A percentile compares a stretch with the other conserved stretches of the same genome.
phyloP scores from a whole-genome alignment of 805 yeast genomes.

The Spathaspora girioi region DNA sequence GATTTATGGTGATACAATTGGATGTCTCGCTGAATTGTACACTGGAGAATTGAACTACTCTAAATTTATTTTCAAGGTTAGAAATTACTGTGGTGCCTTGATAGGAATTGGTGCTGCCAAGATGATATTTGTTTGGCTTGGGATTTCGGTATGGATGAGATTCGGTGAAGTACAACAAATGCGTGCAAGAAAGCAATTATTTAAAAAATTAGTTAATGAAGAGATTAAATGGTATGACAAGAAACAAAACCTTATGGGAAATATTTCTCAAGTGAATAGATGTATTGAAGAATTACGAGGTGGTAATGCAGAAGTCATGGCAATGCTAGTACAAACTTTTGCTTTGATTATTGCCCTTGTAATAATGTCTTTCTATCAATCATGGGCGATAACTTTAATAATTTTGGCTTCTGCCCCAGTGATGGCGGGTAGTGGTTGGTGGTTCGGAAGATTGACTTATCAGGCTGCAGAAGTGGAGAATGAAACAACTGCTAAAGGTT shows the following conservation, averaged over 20 bases:
- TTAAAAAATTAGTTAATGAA: slow-evolving; percentile 41
- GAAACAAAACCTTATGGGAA: slow-evolving; percentile 55
- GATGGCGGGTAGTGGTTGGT: slow-evolving; percentile 45
- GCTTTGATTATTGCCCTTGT: slow-evolving; percentile 54
- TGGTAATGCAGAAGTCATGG: slow-evolving; percentile 66
- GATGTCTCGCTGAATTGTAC: slow-evolving; percentile 24
- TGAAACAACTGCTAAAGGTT: slow-evolving; percentile 46
- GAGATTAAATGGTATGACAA: slow-evolving; percentile 63
- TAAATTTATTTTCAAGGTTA: slow-evolving; percentile 21
- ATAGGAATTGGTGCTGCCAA: slow-evolving; percentile 30
- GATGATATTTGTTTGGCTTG: slow-evolving; percentile 44
- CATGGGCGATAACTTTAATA: slow-evolving; percentile 83
- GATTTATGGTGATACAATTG: slow-evolving; percentile 63
- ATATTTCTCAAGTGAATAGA: slow-evolving; percentile 60
- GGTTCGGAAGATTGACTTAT: slow-evolving; percentile 51
- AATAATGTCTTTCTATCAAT: slow-evolving; percentile 65
- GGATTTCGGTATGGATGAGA: slow-evolving; percentile 58
- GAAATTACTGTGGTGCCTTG: slow-evolving; percentile 27
- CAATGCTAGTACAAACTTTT: slow-evolving; percentile 49
- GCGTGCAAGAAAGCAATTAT: slow-evolving; percentile 48
- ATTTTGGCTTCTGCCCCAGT: slow-evolving; percentile 74
- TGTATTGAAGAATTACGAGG: slow-evolving; percentile 70
- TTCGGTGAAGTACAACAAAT: slow-evolving; percentile 70
- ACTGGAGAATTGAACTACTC: slow-evolving; percentile 24
- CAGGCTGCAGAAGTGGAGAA: slow-evolving; percentile 57